Conservation (phyloP, 2,329 filamentous ascomycete species). For the Hymenoscyphus albidus region DNA sequence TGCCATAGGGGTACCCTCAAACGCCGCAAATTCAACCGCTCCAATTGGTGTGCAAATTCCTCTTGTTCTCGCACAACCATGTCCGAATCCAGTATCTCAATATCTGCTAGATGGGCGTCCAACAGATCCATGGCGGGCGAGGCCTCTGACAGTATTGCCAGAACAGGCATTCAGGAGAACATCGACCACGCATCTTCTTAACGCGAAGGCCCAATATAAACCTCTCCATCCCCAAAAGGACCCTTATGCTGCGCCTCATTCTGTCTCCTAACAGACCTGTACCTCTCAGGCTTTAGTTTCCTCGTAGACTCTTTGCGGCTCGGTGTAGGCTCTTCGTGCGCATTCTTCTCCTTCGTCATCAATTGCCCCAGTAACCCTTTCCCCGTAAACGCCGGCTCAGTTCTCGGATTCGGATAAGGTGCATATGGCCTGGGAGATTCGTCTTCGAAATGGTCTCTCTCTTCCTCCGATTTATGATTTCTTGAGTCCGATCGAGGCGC, state of each 20-base stretch:
- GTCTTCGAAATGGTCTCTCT: not conserved
- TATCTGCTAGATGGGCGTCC: too few species aligned
- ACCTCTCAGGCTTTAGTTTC: not conserved
- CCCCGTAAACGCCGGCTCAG: not conserved
- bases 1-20: too few species aligned
- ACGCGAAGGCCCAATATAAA: slow-evolving; percentile 7
- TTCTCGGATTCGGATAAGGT: not conserved
- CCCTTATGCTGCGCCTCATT: not conserved
- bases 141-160: too few species aligned
- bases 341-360: slow-evolving; percentile 1
- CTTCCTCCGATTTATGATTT: not conserved
- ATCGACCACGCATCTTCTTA: slow-evolving; percentile 13
- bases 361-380: slow-evolving; percentile 1
- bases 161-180: not conserved
- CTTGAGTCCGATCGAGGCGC: not conserved
- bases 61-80: too few species aligned
- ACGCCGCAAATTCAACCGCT: too few species aligned
- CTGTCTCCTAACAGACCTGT: not conserved
- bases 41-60: too few species aligned
- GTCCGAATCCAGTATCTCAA: too few species aligned
- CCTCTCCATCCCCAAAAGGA: not conserved
- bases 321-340: not conserved
- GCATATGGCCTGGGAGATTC: slow-evolving; percentile 3
- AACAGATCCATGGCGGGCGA: too few species aligned
- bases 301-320: not conserved